Evolutionary conservation across 176 grass and related monocot genomes (phyloP), one percentile per base, ranked within the genome.

Genomic region (Leersia perrieri): DNA sequence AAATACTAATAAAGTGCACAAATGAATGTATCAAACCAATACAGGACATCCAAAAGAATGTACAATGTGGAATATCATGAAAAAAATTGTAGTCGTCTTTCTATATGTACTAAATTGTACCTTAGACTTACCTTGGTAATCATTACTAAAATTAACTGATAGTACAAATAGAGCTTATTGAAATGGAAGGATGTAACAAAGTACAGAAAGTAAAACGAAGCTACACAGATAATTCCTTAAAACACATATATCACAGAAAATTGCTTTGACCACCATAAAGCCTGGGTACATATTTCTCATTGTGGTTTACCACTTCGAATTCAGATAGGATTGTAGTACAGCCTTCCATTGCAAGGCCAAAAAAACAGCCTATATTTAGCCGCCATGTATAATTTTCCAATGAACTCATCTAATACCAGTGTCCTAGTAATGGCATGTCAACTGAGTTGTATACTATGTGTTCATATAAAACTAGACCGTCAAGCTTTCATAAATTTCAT

Each of bases 351-450:
- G 51, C 22, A 55, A 9, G 20, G 18, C 6, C 51, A 55, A 55
- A 55, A 55, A 3, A 55, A 22, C 7, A 55, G 5, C 20, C 11
- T 25, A 41, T 39, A 14, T 27, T 69, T 25, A 5, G 4, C 51
- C 6, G 13, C 33, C 20, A 26, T 11, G 22, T 27, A 20, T 26
- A 60, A 26, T 55, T 36, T 34, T 27, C 20, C 49, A 60, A 25
- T 60, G 25, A 80, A 31, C 49, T 39, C 66, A 13, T 60, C 78
- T 39, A 70, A 60, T 60, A 30, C 69, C 49, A 80, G 27, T 20
- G 33, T 13, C 65, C 27, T 70, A 9, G 25, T 13, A 68, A 70
- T 30, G 33, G 53, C 36, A 26, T 13, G 7, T 60, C 25, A 68
- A 55, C 34, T 72, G 68, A 31, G 51, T 44, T n/a, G 47, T 60